Conservation (phyloP, 768 basidiomycete genomes). For the Mycena indigotica region DNA sequence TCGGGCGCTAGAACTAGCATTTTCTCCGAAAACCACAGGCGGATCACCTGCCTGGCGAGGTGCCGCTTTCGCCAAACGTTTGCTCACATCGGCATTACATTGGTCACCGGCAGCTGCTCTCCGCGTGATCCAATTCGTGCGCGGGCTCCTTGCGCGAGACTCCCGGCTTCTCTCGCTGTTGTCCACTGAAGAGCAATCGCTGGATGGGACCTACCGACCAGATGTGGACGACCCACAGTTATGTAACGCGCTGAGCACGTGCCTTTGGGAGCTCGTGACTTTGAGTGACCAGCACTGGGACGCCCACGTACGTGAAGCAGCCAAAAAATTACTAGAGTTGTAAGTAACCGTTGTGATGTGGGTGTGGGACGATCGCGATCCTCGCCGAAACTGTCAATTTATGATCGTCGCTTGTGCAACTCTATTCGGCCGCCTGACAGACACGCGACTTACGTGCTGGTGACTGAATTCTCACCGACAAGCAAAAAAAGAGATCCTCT, state of each 20-base stretch:
- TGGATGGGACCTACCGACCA: conserved; percentile 82
- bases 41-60: conserved; percentile 69
- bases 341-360: not conserved
- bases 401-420: not conserved
- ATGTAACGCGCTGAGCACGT: conserved; percentile 78
- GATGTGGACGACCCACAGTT: conserved; percentile 90
- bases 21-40: conserved; percentile 69
- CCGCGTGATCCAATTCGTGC: conserved; percentile 74
- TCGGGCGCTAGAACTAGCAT: conserved; percentile 78
- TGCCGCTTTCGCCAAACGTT: conserved; percentile 93
- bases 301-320: conserved; percentile 65
- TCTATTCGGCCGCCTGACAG: not conserved
- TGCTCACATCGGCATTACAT: conserved; percentile 76
- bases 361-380: not conserved
- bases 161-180: conserved; percentile 81
- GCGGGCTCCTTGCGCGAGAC: conserved; percentile 72
- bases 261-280: conserved; percentile 82
- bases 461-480: not conserved
- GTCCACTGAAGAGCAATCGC: conserved; percentile 81
- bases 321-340: conserved; percentile 55
- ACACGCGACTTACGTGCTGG: not conserved
- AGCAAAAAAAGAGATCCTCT: not conserved
- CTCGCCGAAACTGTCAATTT: not conserved
- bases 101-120: conserved; percentile 72
- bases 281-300: conserved; percentile 66